phyloP scores from a whole-genome alignment of 768 basidiomycete species.

The Paxillus ammoniavirescens region DNA sequence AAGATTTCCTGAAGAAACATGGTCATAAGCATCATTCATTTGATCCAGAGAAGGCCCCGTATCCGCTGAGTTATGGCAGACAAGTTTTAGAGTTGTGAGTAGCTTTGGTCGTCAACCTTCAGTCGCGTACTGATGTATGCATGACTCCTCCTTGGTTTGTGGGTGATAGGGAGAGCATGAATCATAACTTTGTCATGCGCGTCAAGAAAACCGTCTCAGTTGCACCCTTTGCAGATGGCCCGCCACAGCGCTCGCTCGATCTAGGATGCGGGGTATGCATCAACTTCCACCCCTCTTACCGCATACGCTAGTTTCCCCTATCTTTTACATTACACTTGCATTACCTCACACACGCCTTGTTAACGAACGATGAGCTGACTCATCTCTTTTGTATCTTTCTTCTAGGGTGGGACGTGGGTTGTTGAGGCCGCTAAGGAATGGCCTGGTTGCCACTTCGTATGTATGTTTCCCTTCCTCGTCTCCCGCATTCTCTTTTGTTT shows the following conservation, averaged over 20 bases:
- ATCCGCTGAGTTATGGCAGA: constrained; percentile 71
- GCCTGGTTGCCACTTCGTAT: constrained; percentile 62
- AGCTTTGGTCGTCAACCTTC: neutral
- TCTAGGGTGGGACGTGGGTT: constrained; percentile 66
- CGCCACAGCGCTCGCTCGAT: constrained; percentile 58
- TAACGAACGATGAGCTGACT: neutral
- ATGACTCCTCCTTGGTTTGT: neutral
- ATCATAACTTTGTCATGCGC: constrained; percentile 48
- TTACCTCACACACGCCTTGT: neutral
- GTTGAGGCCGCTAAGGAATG: constrained; percentile 72
- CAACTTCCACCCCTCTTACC: constrained; percentile 2
- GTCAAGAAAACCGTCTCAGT: constrained; percentile 57
- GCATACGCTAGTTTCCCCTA: neutral
- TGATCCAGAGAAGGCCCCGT: constrained; percentile 75
- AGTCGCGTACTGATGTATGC: no score
- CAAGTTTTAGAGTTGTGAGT: constrained; percentile 68
- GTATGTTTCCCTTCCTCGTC: constrained; percentile 20
- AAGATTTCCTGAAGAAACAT: constrained; percentile 59
- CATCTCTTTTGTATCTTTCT: constrained; percentile 1
- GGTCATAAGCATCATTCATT: constrained; percentile 67
- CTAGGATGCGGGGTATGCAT: constrained; percentile 68
- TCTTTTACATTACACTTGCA: neutral
- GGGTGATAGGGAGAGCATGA: constrained; percentile 49
- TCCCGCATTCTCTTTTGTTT: neutral
- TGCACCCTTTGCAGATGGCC: constrained; percentile 49